Conservation (phyloP, 345 rosid species). For the Eucalyptus fibrosa region DNA sequence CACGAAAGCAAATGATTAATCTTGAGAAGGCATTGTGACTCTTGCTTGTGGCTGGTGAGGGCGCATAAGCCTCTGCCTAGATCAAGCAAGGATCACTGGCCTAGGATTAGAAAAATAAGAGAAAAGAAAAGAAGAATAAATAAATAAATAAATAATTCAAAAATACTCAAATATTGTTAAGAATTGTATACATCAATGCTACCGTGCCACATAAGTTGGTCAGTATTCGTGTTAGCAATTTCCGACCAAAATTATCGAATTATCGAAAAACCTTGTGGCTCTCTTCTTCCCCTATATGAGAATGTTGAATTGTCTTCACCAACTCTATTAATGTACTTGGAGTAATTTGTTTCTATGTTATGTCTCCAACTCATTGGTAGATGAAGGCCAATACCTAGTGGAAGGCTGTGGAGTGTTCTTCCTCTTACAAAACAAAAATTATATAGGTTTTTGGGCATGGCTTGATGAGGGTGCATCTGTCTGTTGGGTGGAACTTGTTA, state of each 20-base stretch:
- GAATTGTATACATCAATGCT: too few species aligned
- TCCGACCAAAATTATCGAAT: fast-evolving
- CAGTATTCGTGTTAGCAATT: fast-evolving
- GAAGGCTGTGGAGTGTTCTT: background rate
- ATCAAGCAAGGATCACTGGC: fast-evolving
- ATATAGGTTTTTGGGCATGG: background rate
- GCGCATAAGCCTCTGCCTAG: fast-evolving
- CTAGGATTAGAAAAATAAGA: too few species aligned
- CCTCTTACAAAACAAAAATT: background rate
- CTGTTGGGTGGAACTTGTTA: background rate
- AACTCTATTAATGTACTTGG: background rate
- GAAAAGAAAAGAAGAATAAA: too few species aligned
- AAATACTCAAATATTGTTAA: too few species aligned
- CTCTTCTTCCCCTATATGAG: background rate
- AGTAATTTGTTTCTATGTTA: background rate
- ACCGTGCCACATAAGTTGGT: fast-evolving
- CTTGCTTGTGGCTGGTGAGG: too few species aligned
- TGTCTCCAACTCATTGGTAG: background rate
- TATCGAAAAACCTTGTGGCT: fast-evolving
- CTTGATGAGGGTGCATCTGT: background rate
- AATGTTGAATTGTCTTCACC: background rate
- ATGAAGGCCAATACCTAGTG: background rate
- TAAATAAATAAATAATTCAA: too few species aligned
- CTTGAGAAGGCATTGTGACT: background rate
- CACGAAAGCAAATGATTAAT: background rate